Evolutionary conservation across 164 flowering plant species (phyloP).

Genomic region (Buxus sempervirens): DNA sequence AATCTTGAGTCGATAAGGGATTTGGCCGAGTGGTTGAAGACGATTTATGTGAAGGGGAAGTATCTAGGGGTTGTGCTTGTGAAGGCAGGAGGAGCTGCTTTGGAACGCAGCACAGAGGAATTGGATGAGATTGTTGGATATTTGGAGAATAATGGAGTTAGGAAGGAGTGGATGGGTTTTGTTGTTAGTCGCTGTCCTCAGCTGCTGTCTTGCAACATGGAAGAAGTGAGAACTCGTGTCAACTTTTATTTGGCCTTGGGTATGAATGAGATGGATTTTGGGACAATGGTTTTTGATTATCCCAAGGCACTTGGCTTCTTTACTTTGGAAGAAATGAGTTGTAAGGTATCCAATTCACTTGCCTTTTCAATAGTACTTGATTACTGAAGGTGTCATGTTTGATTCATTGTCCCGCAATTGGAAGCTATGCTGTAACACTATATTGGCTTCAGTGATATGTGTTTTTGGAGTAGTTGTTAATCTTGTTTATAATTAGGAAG

Average conservation of each 20-base stretch:
- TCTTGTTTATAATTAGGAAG: not conserved
- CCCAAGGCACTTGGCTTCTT: constrained; percentile 74
- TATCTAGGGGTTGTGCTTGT: constrained; percentile 53
- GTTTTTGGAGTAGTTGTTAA: not conserved
- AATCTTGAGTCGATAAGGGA: constrained; percentile 46
- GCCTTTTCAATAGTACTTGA: not conserved
- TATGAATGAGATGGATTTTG: constrained; percentile 76
- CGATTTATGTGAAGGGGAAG: constrained; percentile 65
- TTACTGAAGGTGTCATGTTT: not conserved
- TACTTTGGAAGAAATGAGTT: constrained; percentile 74
- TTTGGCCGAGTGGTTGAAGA: constrained; percentile 65
- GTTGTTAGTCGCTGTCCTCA: constrained; percentile 72
- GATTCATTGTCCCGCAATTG: not conserved
- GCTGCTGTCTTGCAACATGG: constrained; percentile 53
- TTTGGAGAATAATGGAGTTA: constrained; percentile 73
- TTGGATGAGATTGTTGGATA: constrained; percentile 60
- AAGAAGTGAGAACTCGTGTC: constrained; percentile 64
- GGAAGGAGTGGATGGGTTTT: constrained; percentile 88
- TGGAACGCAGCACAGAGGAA: constrained; percentile 51
- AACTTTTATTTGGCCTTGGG: constrained; percentile 76
- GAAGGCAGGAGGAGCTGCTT: constrained; percentile 47
- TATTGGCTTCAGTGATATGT: not conserved
- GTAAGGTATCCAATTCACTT: constrained; percentile 52
- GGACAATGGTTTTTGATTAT: constrained; percentile 87
- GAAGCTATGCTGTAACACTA: not conserved